Conservation (phyloP, 1,284 basidiomycete genomes). For the Ganoderma multipileum region DNA sequence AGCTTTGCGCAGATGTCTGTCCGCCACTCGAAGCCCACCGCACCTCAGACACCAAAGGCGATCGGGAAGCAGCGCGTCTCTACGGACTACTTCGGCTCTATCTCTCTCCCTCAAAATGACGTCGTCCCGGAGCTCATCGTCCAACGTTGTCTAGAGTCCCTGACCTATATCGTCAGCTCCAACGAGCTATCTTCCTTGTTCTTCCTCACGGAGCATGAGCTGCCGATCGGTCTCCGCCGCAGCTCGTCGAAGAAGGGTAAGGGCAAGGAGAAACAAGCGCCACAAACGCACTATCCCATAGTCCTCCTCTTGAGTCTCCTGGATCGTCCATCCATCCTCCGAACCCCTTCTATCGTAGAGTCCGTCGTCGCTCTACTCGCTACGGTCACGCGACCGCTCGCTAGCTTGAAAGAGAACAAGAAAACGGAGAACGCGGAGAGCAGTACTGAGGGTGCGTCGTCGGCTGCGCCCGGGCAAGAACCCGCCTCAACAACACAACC, state of each 20-base stretch:
- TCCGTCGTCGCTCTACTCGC: conserved; percentile 87
- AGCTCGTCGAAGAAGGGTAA: conserved; percentile 84
- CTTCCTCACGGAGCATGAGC: conserved; percentile 94
- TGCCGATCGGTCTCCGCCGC: conserved; percentile 77
- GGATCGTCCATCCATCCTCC: conserved; percentile 84
- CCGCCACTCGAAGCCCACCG: conserved; percentile 64
- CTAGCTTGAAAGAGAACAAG: conserved; percentile 64
- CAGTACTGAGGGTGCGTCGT: conserved; percentile 22
- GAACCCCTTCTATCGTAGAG: conserved; percentile 91
- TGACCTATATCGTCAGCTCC: conserved; percentile 84
- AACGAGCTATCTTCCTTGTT: conserved; percentile 88
- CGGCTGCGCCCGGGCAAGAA: conserved; percentile 18
- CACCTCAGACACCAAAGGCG: conserved; percentile 66
- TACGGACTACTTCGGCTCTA: conserved; percentile 57
- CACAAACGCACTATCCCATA: conserved; percentile 89
- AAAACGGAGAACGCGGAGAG: conserved; percentile 25
- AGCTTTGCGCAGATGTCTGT: conserved; percentile 94
- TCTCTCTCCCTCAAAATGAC: conserved; percentile 75
- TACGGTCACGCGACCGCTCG: conserved; percentile 84
- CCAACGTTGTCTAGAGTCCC: conserved; percentile 90
- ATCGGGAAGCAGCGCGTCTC: conserved; percentile 71
- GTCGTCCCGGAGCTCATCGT: conserved; percentile 91
- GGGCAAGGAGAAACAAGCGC: conserved; percentile 86
- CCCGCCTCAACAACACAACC: conserved; percentile 17
- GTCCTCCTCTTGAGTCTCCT: conserved; percentile 87